Base-by-base conservation (phyloP, 202 grass and related monocot genomes). In the Elaeis oleifera region DNA sequence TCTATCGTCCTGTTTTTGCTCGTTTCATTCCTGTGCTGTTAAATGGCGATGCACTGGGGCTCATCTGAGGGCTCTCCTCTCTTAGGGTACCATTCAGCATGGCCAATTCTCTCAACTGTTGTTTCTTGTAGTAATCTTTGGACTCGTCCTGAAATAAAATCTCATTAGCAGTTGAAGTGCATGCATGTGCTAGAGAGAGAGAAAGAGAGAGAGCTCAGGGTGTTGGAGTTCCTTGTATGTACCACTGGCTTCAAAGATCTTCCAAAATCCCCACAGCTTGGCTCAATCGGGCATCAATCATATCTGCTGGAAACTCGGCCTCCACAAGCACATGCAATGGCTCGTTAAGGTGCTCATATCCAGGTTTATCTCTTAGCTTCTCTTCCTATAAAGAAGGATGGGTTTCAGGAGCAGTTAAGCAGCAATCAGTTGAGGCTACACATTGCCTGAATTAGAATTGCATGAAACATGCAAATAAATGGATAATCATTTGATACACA, bases 171-270 rank as follows among this genome's bases (percentile, higher is more conserved):
- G 36, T 13, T 44, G 36, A 53, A 58, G 29, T 57, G 4, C 53
- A 64, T 31, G 3, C 28, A 31, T 31, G 28, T 31, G 28, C 28
- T 31, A 36, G 31, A 36, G 31, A 36, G 31, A 36, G 64, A 80
- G 70, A 71, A 17, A 71, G 53, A 69, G 27, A 51, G 65, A 78
- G 54, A 29, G 8, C 50, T 13, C 5, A 31, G 28, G 28, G 5
- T 31, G 28, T 31, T 31, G 28, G 28, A 31, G 28, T 31, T 31
- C 28, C 0, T 31, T 31, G 13, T 50, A 50, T 24, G 49, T 49
- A 99, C 95, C 76, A 99, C 82, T 68, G 88, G 95, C 77, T 99
- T 99, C 48, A 99, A 72, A 99, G 95, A 69, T 89, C 95, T 57
- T 99, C 88, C 61, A 99, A 75, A 67, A 87, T 94, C 53, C 85